Percentiles rank a stretch among this genome's conserved stretches.
phyloP scores from a whole-genome alignment of 108 stramenopile genomes.

The Skeletonema marinoi region DNA sequence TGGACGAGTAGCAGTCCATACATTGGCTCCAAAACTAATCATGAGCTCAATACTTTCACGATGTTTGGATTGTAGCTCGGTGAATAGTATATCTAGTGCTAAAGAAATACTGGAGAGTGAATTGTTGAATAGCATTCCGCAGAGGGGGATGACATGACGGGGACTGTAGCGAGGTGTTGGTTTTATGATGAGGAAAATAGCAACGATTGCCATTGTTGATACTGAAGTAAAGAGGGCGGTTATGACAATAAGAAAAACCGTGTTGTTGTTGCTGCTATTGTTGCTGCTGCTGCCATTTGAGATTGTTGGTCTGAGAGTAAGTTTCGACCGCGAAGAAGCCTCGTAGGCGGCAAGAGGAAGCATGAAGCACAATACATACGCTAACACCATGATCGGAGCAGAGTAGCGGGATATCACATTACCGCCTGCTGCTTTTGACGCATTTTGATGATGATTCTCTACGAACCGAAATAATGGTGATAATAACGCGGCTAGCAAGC shows the following conservation, averaged over 20 bases:
- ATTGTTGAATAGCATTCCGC: conserved; percentile 53
- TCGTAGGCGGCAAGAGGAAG: conserved; percentile 39
- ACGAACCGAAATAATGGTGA: conserved; percentile 36
- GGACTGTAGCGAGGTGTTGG: conserved; percentile 39
- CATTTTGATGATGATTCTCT: conserved; percentile 10
- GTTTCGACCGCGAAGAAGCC: conserved; percentile 30
- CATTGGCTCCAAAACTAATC: conserved; percentile 37
- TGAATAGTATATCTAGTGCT: conserved; percentile 22
- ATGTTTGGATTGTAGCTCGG: conserved; percentile 25
- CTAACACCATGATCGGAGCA: conserved; percentile 7
- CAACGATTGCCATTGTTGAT: conserved; percentile 11
- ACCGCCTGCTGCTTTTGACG: background rate
- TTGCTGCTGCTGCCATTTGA: background rate
- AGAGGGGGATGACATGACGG: conserved; percentile 48
- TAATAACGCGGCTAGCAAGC: conserved; percentile 25
- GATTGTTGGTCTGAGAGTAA: conserved; percentile 4
- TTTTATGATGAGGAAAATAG: conserved; percentile 28
- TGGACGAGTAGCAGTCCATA: conserved; percentile 33
- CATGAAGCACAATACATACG: conserved; percentile 43
- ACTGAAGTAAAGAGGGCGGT: conserved; percentile 23
- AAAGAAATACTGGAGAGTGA: conserved; percentile 26
- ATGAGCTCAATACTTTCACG: conserved; percentile 39
- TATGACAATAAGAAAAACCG: conserved; percentile 21
- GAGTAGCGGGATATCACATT: background rate
- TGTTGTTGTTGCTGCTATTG: background rate